Evolutionary conservation across 1,139 yeast species (phyloP), one percentile per base, ranked within the genome.

Genomic region (Yamadazyma oceani): DNA sequence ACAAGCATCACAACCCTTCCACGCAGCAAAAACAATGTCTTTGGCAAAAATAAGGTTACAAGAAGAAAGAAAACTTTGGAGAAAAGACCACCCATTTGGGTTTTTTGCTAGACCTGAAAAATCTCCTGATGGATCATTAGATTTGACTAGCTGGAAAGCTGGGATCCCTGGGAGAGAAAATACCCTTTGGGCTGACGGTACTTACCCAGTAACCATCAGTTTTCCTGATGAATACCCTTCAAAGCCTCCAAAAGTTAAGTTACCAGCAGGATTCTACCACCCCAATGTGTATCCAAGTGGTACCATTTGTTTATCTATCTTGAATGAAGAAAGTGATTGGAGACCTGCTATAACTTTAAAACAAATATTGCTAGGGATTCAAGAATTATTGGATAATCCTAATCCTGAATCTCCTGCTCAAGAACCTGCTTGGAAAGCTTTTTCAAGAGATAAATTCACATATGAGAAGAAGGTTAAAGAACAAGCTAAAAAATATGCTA

Each of bases 231-330:
- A 92, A 47, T 92, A 88, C 58, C 98, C 98, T 5, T 85, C 96
- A 6, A 90, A 90, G 59, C 97, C 98, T 1, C 98, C 98, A 31
- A 88, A 87, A 56, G 89, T 94, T 40, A 80, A 78, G 62, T 88
- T 92, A 51, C 95, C 95, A 1, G 76, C 83, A 3, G 87, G 85
- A 0, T 92, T 92, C 55, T 92, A 89, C 64, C 98, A 92, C 60
- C 98, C 98, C 3, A 92, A 92, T 53, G 94, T 92, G 5, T 92
- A 92, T 53, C 98, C 98, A 1, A 85, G 96, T 43, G 98, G 98
- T 1, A 92, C 97, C 1, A 83, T 92, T 28, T 92, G 98, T 63
- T 75, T 92, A 35, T 84, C 95, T 38, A 92, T 94, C 43, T 72
- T 92, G 57, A 94, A 92, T 58, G 98, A 92, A 60, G 94, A 85